Base-by-base conservation (phyloP, 2,329 filamentous ascomycete genomes). In the Sporothrix inflata region DNA sequence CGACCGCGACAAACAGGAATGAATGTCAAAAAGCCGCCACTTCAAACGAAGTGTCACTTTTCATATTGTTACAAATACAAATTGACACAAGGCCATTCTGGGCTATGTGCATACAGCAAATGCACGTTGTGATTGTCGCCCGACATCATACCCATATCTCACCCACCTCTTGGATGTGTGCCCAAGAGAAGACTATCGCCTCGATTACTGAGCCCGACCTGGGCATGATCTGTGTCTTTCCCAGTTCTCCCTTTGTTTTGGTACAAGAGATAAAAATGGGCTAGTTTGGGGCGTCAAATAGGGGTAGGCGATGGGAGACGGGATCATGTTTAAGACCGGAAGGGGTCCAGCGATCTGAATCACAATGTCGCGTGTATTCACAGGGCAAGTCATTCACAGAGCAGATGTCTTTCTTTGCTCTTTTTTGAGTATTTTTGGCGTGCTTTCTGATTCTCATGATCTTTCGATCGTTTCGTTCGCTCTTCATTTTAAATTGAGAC, bases 141-240 rank as follows among this genome's bases (percentile, higher is more conserved):
- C 60, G 27, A 61, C 21, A 9, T 21, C 57, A 61, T 24, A 40
- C n/a, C 30, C 38, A 27, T n/a, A 45, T 63, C 57, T 61, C 57
- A 61, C 34, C 9, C 21, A 21, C 34, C 34, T 60, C 38, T 40
- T 40, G 57, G 34, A 61, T 61, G 30, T 24, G 19, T 61, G 30
- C 63, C 63, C 40, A 66, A 65, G 40, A 21, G 63, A 34, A 12
- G 14, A 21, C n/a, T n/a, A 38, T 11, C 11, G n/a, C 30, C n/a
- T 42, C 21, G 66, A 69, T 69, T 69, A 69, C 66, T 69, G 66
- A 69, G 49, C 49, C 30, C 34, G 34, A 55, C 45, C 16, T 53
- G 27, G 16, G 30, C 42, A 40, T n/a, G 65, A n/a, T n/a, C 45
- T 24, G 24, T 40, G 14, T 53, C 27, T 68, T 30, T 27, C 16